Base-by-base conservation (phyloP, 768 basidiomycete genomes). In the Boletus vinaceobasis region DNA sequence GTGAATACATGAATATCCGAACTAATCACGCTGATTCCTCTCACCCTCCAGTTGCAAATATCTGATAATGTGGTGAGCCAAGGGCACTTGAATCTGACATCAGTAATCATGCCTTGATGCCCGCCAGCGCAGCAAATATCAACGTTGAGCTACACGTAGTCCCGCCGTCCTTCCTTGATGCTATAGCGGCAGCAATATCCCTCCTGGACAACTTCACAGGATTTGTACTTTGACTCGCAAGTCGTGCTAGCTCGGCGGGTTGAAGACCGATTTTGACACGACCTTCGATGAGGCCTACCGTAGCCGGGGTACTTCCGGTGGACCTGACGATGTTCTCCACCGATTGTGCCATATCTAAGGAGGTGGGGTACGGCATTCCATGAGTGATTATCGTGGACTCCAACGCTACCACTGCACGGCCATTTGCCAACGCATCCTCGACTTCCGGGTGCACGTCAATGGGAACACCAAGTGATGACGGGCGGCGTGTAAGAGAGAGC, bases 331-430 rank as follows among this genome's bases (percentile, higher is more conserved):
- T 86, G 7, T 64, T 67, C 69, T 93, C 92, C 19, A 96, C 77
- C 7, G 85, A 84, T 32, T 74, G 73, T 0, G 92, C 86, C 23
- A 88, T 85, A 27, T 85, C 76, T 7, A 87, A 68, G 65, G 93
- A 95, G 36, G 78, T 77, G 0, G 93, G 93, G 60, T 84, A 84
- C 0, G 93, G 91, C 74, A 96, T 84, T 19, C 93, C 96, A 76
- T 98, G 93, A 1, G 94, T 94, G 55, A 97, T 85, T 50, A 98
- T 82, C 1, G 96, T 87, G 2, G 89, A 91, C 69, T 98, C 96
- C 11, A 98, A 82, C 13, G 95, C 94, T 11, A 98, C 93, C 43
- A 98, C 77, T 19, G 93, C 85, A 57, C 74, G 75, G 10, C 77
- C 74, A 39, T 77, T 73, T 5, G 78, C 75, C 21, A 96, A 77